These are phyloP conservation scores for Aspergillus wentii DNA, from an alignment of 495 filamentous ascomycete species.

Conservation along the genomic window DNA sequence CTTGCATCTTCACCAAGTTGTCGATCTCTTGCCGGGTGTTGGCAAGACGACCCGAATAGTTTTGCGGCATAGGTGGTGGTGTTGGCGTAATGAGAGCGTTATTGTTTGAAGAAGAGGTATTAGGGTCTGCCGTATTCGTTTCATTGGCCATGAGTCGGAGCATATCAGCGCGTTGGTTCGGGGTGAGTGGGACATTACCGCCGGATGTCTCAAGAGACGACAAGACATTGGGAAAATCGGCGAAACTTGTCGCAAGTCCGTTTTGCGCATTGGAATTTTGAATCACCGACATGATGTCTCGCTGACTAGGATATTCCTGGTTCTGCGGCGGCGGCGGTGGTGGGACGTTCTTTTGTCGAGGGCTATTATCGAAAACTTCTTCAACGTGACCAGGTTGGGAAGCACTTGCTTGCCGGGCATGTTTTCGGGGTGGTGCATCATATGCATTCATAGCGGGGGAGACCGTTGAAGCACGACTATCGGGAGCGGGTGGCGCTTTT, in stretches of 20 bases:
- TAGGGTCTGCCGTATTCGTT: slow-evolving; percentile 24
- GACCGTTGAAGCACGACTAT: slow-evolving; percentile 31
- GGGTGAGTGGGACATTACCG: slow-evolving; percentile 63
- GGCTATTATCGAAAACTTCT: slow-evolving; percentile 40
- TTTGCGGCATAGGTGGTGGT: slow-evolving; percentile 55
- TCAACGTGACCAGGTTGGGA: slow-evolving; percentile 36
- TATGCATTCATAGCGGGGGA: slow-evolving; percentile 30
- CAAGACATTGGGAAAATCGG: slow-evolving; percentile 74
- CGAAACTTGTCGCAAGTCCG: slow-evolving; percentile 40
- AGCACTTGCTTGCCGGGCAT: slow-evolving; percentile 31
- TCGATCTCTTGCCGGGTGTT: slow-evolving; percentile 70
- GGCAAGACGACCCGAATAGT: slow-evolving; percentile 47
- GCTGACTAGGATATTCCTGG: slow-evolving; percentile 40
- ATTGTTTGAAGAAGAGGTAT: slow-evolving; percentile 23
- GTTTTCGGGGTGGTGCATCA: slow-evolving; percentile 27
- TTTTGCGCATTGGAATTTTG: slow-evolving; percentile 69
- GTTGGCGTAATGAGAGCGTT: slow-evolving; percentile 57
- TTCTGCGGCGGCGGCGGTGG: slow-evolving; percentile 13
- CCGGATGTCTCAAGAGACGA: slow-evolving; percentile 59
- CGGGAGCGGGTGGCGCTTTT: slow-evolving; percentile 39
- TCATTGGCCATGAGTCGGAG: slow-evolving; percentile 70
- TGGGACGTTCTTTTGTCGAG: slow-evolving; percentile 21
- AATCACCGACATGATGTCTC: slow-evolving; percentile 85
- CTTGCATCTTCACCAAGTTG: slow-evolving; percentile 64
- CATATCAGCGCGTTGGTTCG: slow-evolving; percentile 74